Evolutionary conservation across 371 early-diverging fungal species (phyloP).

Genomic region (Antonospora locustae): DNA sequence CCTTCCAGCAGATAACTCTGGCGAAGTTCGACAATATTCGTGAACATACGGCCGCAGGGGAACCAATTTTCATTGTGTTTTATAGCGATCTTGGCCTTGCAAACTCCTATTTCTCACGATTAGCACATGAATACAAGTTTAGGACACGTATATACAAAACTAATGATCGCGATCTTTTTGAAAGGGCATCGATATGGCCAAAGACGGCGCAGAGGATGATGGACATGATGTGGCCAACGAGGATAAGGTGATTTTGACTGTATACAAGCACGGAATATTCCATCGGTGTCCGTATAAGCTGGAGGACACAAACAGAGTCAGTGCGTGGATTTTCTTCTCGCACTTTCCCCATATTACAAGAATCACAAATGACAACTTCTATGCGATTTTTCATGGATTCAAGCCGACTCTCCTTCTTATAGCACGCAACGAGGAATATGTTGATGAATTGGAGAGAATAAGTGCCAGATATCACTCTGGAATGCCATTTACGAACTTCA

Average conservation of each 20-base stretch:
- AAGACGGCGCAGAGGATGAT: constrained; percentile 2
- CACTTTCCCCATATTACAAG: constrained; percentile 55
- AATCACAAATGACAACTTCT: constrained; percentile 54
- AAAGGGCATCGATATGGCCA: constrained; percentile 39
- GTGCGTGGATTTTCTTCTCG: constrained; percentile 55
- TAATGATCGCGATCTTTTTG: constrained; percentile 44
- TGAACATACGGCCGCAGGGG: constrained; percentile 20
- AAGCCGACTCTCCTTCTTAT: constrained; percentile 54
- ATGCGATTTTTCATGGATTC: constrained; percentile 54
- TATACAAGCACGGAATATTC: constrained; percentile 54
- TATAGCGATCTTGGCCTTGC: constrained; percentile 49
- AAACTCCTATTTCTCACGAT: constrained; percentile 46
- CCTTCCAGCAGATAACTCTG: constrained; percentile 43
- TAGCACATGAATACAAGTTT: constrained; percentile 55
- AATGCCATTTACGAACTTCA: constrained; percentile 44
- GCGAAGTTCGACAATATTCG: constrained; percentile 34
- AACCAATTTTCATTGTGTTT: constrained; percentile 55
- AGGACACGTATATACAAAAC: constrained; percentile 52
- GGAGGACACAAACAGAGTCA: constrained; percentile 41
- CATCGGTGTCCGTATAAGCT: constrained; percentile 43
- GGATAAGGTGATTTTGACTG: constrained; percentile 43
- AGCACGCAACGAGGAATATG: constrained; percentile 39
- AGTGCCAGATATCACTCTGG: constrained; percentile 48
- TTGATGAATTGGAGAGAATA: constrained; percentile 47
- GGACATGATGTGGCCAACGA: constrained; percentile 27